These are phyloP conservation scores for Curvularia verruculosa DNA, from an alignment of 2,329 filamentous ascomycete genomes.

Conservation along the genomic window DNA sequence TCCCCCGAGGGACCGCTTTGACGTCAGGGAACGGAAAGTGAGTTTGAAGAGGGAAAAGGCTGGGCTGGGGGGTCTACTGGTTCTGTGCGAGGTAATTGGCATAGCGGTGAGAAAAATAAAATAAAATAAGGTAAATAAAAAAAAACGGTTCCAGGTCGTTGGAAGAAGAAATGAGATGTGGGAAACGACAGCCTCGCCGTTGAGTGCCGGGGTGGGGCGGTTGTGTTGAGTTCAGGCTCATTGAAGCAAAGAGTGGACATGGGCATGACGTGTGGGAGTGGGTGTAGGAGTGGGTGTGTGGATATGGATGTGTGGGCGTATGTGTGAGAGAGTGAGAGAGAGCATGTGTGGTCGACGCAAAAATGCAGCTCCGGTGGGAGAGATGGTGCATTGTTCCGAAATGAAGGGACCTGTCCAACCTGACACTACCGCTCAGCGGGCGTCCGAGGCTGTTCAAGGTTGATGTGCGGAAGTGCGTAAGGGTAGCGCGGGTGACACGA, in stretches of 20 bases:
- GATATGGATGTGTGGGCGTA: slow-evolving; percentile 23
- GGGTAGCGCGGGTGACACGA: slow-evolving; percentile 27
- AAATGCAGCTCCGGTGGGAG: slow-evolving; percentile 40
- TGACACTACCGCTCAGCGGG: slow-evolving; percentile 26
- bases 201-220: slow-evolving; percentile 33
- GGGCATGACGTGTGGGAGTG: no score
- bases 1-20: slow-evolving; percentile 29
- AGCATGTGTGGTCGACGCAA: slow-evolving; percentile 42
- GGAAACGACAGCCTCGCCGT: slow-evolving; percentile 29
- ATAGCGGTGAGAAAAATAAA: no score
- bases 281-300: slow-evolving; percentile 28
- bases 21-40: slow-evolving; percentile 21
- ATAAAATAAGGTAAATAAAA: no score
- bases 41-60: no score
- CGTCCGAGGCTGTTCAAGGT: slow-evolving; percentile 18
- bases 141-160: slow-evolving; percentile 10
- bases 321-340: not conserved
- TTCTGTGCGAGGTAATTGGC: no score
- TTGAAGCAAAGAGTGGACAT: slow-evolving; percentile 21
- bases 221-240: slow-evolving; percentile 44
- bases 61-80: no score
- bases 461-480: slow-evolving; percentile 21
- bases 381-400: slow-evolving; percentile 49
- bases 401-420: slow-evolving; percentile 48
- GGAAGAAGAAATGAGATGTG: slow-evolving; percentile 29